Evolutionary conservation across 2,329 filamentous ascomycete genomes (phyloP), one percentile per base, ranked within the genome.

Genomic region (Acephala macrosclerotiorum): DNA sequence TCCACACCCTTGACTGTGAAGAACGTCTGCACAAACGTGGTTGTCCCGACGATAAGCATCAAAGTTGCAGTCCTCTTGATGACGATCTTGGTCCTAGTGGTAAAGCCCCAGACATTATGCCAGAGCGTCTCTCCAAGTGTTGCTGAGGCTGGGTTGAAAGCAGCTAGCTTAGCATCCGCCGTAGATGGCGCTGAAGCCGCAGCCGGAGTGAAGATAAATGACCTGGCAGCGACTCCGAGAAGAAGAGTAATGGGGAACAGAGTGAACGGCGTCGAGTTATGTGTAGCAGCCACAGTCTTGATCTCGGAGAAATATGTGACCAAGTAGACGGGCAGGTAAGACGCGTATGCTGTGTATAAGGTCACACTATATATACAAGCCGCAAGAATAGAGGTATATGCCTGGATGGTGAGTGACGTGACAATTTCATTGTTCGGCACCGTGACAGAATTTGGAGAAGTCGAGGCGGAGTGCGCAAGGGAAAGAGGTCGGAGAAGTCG

Each of bases 181-280:
- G 85, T 83, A 5, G 83, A 82, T 58, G 83, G 83, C 11, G 78
- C 78, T 67, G 67, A 60, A 16, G 82, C 84, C 20, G 87, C 85
- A 25, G 87, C 85, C 1, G 90, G 89, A 45, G 87, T 86, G 77
- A 97, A 96, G 71, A 97, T 87, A 76, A 96, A 95, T 55, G 86
- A 85, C 67, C 88, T 88, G 4, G 90, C 89, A 0, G 92, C 91
- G 67, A 88, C 82, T 2, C 94, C 94, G 20, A 92, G 83, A 2
- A 83, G 73, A 3, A 85, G 68, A 7, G 83, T 82, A 51, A 84
- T 63, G 0, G 90, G 88, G 3, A 93, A 78, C 57, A 92, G 83
- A 9, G 85, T 83, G 47, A 85, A 77, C 42, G 88, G 86, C 1
- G 85, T 86, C 12, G 90, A 86, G 25, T 85, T 81, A 76, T 95